Base-by-base conservation (phyloP, 305 asterid species). In the Ilex paraguariensis region DNA sequence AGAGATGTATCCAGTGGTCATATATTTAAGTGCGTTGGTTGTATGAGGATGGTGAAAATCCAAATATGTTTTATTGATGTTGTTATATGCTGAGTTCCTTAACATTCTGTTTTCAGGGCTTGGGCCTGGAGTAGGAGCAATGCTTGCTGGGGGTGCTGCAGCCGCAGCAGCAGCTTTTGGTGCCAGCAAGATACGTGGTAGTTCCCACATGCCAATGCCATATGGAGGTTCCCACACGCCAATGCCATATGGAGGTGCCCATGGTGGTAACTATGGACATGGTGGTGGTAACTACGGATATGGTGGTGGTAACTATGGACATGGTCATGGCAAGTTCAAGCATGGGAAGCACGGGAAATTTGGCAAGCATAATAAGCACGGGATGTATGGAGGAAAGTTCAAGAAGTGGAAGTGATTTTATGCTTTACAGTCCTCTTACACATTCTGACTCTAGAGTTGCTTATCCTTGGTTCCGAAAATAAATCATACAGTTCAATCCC, bases 81-180 rank as follows among this genome's bases (percentile, higher is more conserved):
- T 46, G 15, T 13, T 46, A 1, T 46, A 10, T 46, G 13, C 16
- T 32, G 17, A 30, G 42, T 57, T 9, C 8, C 28, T 28, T 36
- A 9, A 14, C 66, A n/a, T 30, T 63, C n/a, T 8, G 39, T 56
- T 74, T 67, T 65, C 84, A 82, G 95, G 87, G 39, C 78, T 66
- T 63, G 87, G 84, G 9, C 11, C 70, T 11, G 82, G 82, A 44
- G 44, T 84, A 12, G 92, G 87, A 60, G 58, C 62, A 12, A 31
- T 82, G 76, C 65, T 88, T 62, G 91, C 89, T 6, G 92, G 90
- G 65, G 92, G 95, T 73, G 90, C 90, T 13, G 92, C 87, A 3
- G 95, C 90, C 32, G 96, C 95, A 7, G 96, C 90, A 0, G 88
- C 85, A 4, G 96, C 81, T 10, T 36, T 2, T 36, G 42, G 42